These are phyloP conservation scores for Umbilicaria muhlenbergii DNA, from an alignment of 495 filamentous ascomycete species.

Conservation along the genomic window DNA sequence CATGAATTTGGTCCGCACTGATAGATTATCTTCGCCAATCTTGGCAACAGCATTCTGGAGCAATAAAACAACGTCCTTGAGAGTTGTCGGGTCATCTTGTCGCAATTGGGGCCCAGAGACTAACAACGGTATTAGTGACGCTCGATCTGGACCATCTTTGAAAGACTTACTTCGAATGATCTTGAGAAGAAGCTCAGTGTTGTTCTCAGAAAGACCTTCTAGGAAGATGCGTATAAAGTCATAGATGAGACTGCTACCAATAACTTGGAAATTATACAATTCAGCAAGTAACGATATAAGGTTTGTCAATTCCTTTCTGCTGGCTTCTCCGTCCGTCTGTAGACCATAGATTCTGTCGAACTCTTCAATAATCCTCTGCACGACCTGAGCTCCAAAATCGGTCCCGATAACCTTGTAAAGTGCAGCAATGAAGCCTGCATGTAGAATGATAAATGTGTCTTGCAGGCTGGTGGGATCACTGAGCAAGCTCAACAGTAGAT, in stretches of 20 bases:
- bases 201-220: constrained; percentile 61
- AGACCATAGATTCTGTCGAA: constrained; percentile 39
- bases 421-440: constrained; percentile 79
- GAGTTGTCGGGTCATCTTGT: constrained; percentile 75
- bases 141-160: background rate
- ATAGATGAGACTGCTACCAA: constrained; percentile 69
- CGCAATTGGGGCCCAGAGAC: constrained; percentile 66
- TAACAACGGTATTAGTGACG: constrained; percentile 8
- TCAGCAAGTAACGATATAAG: constrained; percentile 71
- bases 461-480: constrained; percentile 59
- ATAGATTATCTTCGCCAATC: constrained; percentile 51
- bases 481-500: constrained; percentile 57
- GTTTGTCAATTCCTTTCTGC: constrained; percentile 59
- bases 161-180: constrained; percentile 49
- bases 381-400: constrained; percentile 72
- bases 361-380: constrained; percentile 60
- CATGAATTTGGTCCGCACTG: constrained; percentile 92
- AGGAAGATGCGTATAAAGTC: constrained; percentile 77
- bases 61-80: constrained; percentile 77
- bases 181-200: constrained; percentile 78
- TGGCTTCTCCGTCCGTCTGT: constrained; percentile 22
- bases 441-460: constrained; percentile 81
- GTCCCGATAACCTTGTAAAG: constrained; percentile 73
- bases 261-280: constrained; percentile 81
- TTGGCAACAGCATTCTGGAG: constrained; percentile 56